phyloP scores from a whole-genome alignment of 305 asterid species.

The Fraxinus sp. region DNA sequence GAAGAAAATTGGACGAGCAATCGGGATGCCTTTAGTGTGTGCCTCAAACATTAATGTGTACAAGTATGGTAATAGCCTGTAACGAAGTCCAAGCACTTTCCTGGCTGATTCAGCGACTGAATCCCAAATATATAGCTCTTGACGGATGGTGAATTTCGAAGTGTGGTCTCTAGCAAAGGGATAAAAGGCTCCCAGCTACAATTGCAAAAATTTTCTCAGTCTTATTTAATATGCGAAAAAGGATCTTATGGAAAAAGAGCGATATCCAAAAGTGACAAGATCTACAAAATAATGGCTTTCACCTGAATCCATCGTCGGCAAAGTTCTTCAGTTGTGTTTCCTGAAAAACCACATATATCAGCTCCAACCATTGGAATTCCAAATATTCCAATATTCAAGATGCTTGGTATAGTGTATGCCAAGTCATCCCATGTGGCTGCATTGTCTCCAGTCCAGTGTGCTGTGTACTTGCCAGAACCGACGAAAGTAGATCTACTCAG shows the following conservation, averaged over 20 bases:
- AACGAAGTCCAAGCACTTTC: constrained; percentile 68
- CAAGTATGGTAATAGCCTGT: constrained; percentile 63
- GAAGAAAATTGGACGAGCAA: constrained; percentile 80
- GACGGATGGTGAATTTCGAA: constrained; percentile 31
- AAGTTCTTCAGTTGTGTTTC: constrained; percentile 76
- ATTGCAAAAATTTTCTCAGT: background rate
- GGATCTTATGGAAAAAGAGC: background rate
- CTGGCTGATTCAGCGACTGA: constrained; percentile 79
- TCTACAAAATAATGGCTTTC: background rate
- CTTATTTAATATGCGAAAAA: background rate
- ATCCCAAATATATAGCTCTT: constrained; percentile 75
- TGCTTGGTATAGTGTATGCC: constrained; percentile 64
- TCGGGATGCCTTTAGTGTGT: constrained; percentile 62
- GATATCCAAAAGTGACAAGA: background rate
- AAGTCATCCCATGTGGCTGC: constrained; percentile 86
- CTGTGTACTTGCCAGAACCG: constrained; percentile 79
- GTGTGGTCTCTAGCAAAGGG: constrained; percentile 87
- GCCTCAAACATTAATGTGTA: constrained; percentile 75
- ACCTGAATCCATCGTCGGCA: constrained; percentile 97
- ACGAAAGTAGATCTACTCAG: constrained; percentile 77
- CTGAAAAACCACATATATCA: constrained; percentile 78
- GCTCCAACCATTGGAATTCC: constrained; percentile 97
- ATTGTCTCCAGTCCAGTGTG: constrained; percentile 97
- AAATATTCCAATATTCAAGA: constrained; percentile 71
- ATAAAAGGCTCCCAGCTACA: constrained; percentile 88